Percentiles rank a stretch among this genome's conserved stretches.
Evolutionary conservation across 371 early-diverging fungal genomes (phyloP).

Genomic region (Mucor lusitanicus): DNA sequence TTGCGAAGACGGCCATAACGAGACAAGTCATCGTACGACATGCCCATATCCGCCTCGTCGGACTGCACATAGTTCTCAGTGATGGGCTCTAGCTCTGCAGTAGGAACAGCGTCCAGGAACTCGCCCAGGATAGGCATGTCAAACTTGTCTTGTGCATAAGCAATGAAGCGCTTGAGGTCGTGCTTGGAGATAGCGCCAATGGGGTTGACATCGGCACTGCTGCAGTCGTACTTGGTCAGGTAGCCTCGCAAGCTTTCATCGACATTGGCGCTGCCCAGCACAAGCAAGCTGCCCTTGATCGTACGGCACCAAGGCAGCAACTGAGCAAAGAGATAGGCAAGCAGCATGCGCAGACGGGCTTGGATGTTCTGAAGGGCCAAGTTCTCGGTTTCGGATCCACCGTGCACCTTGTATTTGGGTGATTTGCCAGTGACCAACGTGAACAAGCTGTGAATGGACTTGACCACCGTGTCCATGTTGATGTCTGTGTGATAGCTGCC

Average conservation of each 20-base stretch:
- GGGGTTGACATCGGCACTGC: slow-evolving; percentile 96
- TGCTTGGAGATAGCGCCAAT: slow-evolving; percentile 94
- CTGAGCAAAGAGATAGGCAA: slow-evolving; percentile 95
- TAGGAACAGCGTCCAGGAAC: slow-evolving; percentile 90
- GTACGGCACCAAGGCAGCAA: slow-evolving; percentile 90
- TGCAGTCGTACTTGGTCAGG: slow-evolving; percentile 98
- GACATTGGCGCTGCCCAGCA: slow-evolving; percentile 94
- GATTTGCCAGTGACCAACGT: slow-evolving; percentile 73
- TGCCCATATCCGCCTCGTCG: slow-evolving; percentile 97
- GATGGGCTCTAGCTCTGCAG: slow-evolving; percentile 95
- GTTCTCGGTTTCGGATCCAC: slow-evolving; percentile 88
- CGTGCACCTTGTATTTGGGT: slow-evolving; percentile 83
- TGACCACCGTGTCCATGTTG: slow-evolving; percentile 85
- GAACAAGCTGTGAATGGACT: slow-evolving; percentile 78
- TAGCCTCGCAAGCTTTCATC: slow-evolving; percentile 97
- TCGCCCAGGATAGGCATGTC: slow-evolving; percentile 70
- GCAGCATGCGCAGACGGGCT: slow-evolving; percentile 94
- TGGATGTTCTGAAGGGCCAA: slow-evolving; percentile 97
- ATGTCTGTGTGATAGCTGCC: slow-evolving; percentile 91
- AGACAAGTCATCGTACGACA: slow-evolving; percentile 94
- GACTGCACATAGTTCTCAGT: slow-evolving; percentile 78
- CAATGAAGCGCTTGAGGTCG: slow-evolving; percentile 87
- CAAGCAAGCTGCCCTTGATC: slow-evolving; percentile 77
- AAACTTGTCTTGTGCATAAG: slow-evolving; percentile 66
- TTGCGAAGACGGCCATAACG: slow-evolving; percentile 91